phyloP scores from a whole-genome alignment of 1,284 basidiomycete genomes.

The Apiotrichum gamsii region DNA sequence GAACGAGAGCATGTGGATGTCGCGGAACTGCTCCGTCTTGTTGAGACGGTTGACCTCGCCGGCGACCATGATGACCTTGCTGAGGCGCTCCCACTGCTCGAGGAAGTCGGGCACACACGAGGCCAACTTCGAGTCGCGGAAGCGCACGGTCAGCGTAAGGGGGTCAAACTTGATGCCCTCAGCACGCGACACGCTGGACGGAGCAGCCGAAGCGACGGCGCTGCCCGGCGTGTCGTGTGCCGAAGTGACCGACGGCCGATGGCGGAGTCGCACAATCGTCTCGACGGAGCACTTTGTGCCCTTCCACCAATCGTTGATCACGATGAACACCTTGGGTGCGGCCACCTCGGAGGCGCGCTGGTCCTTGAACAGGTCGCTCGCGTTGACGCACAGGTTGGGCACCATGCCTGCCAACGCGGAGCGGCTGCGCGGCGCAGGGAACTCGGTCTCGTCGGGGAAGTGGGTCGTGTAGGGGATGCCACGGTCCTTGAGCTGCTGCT shows the following conservation, averaged over 20 bases:
- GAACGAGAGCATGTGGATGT: conserved; percentile 72
- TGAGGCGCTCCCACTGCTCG: conserved; percentile 82
- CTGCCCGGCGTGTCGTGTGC: conserved; percentile 46
- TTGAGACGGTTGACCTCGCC: conserved; percentile 80
- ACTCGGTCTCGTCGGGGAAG: conserved; percentile 49
- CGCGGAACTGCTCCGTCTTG: conserved; percentile 60
- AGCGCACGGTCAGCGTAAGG: conserved; percentile 72
- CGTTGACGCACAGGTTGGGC: conserved; percentile 76
- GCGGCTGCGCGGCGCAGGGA: conserved; percentile 16
- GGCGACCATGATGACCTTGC: conserved; percentile 85
- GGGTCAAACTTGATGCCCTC: conserved; percentile 73
- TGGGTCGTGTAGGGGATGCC: conserved; percentile 71
- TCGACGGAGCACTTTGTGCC: conserved; percentile 57
- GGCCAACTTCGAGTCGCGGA: conserved; percentile 75
- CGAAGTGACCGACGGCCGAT: conserved; percentile 63
- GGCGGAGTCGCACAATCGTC: conserved; percentile 59
- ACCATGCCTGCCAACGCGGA: conserved; percentile 52
- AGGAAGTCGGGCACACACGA: conserved; percentile 81
- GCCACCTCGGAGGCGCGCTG: conserved; percentile 79
- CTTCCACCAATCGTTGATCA: conserved; percentile 86
- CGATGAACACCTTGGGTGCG: conserved; percentile 80
- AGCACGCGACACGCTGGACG: conserved; percentile 13
- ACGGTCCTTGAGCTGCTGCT: conserved; percentile 75
- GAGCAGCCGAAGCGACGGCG: conserved; percentile 48
- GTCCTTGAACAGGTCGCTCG: conserved; percentile 68